Percentiles rank a stretch among this genome's conserved stretches.
These are phyloP conservation scores for Globisporangium echinulatum DNA, from an alignment of 352 stramenopile species.

Conservation along the genomic window DNA sequence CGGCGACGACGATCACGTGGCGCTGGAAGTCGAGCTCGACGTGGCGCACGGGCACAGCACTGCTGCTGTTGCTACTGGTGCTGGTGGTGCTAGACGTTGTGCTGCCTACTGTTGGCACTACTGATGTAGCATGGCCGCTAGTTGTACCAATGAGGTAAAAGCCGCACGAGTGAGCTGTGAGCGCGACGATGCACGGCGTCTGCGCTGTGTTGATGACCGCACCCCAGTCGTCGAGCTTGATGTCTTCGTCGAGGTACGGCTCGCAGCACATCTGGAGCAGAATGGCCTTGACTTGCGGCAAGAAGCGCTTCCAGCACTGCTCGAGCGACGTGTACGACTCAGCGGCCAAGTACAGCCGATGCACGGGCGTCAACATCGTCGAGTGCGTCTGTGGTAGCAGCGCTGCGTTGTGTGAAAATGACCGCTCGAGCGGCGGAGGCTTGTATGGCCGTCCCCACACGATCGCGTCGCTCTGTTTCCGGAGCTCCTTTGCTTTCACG, in stretches of 20 bases:
- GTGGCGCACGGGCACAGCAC: slow-evolving; percentile 27
- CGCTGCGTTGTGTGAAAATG: neutral
- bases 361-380: slow-evolving; percentile 36
- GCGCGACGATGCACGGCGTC: slow-evolving; percentile 26
- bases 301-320: slow-evolving; percentile 48
- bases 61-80: neutral
- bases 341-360: slow-evolving; percentile 25
- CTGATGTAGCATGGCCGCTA: neutral
- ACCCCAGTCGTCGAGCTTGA: slow-evolving; percentile 38
- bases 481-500: slow-evolving; percentile 43
- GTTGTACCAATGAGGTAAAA: slow-evolving; percentile 46
- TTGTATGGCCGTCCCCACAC: slow-evolving; percentile 23
- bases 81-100: neutral
- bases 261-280: slow-evolving; percentile 56
- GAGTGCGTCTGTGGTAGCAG: slow-evolving; percentile 16
- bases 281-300: slow-evolving; percentile 52
- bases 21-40: slow-evolving; percentile 61
- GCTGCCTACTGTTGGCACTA: neutral
- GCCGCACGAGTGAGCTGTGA: slow-evolving; percentile 32
- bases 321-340: slow-evolving; percentile 35
- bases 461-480: slow-evolving; percentile 28
- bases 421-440: neutral
- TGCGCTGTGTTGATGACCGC: slow-evolving; percentile 10
- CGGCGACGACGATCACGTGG: slow-evolving; percentile 34
- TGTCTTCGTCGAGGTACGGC: slow-evolving; percentile 34